Evolutionary conservation across 805 yeast genomes (phyloP), one percentile per base, ranked within the genome.

Genomic region (Nakazawaea anatomiae): DNA sequence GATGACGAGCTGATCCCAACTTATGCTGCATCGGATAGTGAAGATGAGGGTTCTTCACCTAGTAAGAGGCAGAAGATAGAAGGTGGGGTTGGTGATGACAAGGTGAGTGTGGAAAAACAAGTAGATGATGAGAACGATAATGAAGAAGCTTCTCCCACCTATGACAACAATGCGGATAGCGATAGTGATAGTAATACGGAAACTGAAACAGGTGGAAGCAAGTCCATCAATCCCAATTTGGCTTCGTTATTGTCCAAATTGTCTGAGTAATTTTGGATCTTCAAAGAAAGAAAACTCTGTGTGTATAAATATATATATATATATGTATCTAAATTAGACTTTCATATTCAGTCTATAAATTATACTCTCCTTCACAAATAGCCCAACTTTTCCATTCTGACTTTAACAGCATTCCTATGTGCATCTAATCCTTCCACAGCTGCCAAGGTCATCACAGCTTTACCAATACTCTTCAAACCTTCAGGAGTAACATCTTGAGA

Each of bases 401-500:
- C 85, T 69, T 90, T 90, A 47, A 94, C 97, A 6, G 99, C 98
- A 63, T 90, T 89, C 69, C 97, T 83, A 75, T 94, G 99, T 9
- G 91, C 99, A 67, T 92, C 97, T 54, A 94, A 77, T 3, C 99
- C 99, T 72, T 94, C 99, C 39, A 91, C 94, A 47, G 83, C 91
- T 28, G 99, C 99, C 55, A 94, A 79, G 39, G 89, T 83, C 92
- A 92, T 92, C 18, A 94, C 97, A 4, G 98, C 97, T 57, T 82
- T 83, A n/a, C 99, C 99, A 56, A 94, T 92, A 60, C 83, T 83
- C 64, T 80, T 73, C 60, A 94, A 77, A 27, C 99, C 99, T 66
- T 84, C 79, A 51, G 86, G 82, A 1, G 90, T 85, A 36, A 94
- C 89, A 62, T 85, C 89, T 73, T 94, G 99, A 31, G 96, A 79